These are phyloP conservation scores for Beauveria rudraprayagi DNA, from an alignment of 2,329 filamentous ascomycete species.

Conservation along the genomic window DNA sequence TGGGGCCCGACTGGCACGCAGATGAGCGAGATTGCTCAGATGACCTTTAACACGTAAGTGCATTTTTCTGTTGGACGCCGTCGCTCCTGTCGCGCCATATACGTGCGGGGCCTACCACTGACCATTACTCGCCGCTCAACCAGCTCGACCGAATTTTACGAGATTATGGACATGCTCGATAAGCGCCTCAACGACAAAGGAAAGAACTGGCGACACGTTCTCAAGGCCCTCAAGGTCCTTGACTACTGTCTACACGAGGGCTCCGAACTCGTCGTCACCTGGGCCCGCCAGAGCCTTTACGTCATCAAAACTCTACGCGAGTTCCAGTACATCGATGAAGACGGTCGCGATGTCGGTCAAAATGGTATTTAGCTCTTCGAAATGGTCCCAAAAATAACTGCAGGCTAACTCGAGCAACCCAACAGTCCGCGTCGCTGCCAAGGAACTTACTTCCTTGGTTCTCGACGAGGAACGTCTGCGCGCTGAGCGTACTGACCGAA, in stretches of 20 bases:
- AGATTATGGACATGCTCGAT: conserved; percentile 99
- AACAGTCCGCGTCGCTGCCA: conserved; percentile 86
- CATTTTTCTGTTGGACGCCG: background rate
- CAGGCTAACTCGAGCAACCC: conserved; percentile 14
- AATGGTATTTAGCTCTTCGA: conserved; percentile 61
- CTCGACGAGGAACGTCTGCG: conserved; percentile 89
- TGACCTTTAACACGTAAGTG: conserved; percentile 93
- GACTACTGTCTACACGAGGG: conserved; percentile 98
- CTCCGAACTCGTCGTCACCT: conserved; percentile 91
- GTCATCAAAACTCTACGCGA: conserved; percentile 98
- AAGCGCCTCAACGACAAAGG: conserved; percentile 98
- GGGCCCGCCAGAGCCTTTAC: conserved; percentile 96
- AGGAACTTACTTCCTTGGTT: conserved; percentile 87
- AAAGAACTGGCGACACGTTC: conserved; percentile 97
- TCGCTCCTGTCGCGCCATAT: background rate
- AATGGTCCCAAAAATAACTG: background rate
- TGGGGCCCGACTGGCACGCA: conserved; percentile 97
- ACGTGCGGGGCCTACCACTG: conserved; percentile 3
- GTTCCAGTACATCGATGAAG: conserved; percentile 94
- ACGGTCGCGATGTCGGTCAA: conserved; percentile 88
- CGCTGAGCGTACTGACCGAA: conserved; percentile 82
- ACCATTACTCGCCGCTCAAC: background rate
- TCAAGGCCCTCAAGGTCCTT: conserved; percentile 94
- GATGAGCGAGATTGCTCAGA: conserved; percentile 96
- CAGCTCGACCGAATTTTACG: conserved; percentile 94